Base-by-base conservation (phyloP, 2,329 filamentous ascomycete species). In the Stachybotrys chartarum region DNA sequence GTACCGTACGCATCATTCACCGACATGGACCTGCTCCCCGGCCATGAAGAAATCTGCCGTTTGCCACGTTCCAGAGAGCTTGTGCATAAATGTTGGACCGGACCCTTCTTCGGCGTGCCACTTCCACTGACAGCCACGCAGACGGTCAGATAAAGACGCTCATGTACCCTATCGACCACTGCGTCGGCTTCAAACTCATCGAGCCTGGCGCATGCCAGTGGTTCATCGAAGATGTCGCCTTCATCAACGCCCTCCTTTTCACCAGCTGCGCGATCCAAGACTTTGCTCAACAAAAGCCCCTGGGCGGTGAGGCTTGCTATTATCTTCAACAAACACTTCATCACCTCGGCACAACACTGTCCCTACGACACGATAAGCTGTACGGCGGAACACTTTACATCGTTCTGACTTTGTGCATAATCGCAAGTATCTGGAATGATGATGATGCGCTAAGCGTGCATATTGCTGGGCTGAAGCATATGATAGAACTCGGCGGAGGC, bases 201-300 rank as follows among this genome's bases (percentile, higher is more conserved):
- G 14, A 8, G 6, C n/a, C 12, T 12, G 14, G 8, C 12, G 35
- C 24, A 7, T 44, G 32, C 17, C 11, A 12, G n/a, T 10, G 14
- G 11, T 52, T 52, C 50, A 4, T 17, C 12, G 18, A 52, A 17
- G 57, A 59, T n/a, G 17, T 48, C 1, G 55, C 52, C 2, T 55
- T 54, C 30, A 17, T 55, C n/a, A 45, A 55, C 35, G 55, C 54
- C n/a, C 46, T 56, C 8, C 30, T 59, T 10, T 55, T 54, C 39
- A 45, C 50, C n/a, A 52, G 50, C 52, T 50, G 32, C 7, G 52
- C 50, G 3, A 50, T 44, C 31, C n/a, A 35, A 12, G 54, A 56
- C 11, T 46, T 50, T 14, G 7, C 50, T 1, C 44, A 18, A 5
- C 18, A 47, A 5, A 42, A 24, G 5, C 31, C 32, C 5, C 32